phyloP scores from a whole-genome alignment of 176 grass and related monocot genomes.

The Juncus inflexus region DNA sequence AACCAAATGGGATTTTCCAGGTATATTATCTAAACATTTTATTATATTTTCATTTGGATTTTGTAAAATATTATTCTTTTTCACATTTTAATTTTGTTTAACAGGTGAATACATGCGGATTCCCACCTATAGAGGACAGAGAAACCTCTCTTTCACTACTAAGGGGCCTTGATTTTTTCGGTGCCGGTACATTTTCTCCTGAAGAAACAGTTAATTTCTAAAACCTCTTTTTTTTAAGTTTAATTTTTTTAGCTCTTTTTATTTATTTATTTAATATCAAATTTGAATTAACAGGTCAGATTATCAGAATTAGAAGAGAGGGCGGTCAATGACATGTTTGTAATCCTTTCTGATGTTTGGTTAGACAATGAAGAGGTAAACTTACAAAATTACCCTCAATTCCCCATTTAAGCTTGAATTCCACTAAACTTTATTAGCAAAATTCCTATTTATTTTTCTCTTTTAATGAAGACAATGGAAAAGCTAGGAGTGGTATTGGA shows the following conservation, averaged over 20 bases:
- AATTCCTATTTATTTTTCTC: too few species aligned
- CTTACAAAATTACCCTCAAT: slow-evolving; percentile 19
- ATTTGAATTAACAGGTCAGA: slow-evolving; percentile 44
- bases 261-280: too few species aligned
- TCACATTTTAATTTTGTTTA: slow-evolving; percentile 8
- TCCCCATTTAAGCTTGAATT: slow-evolving; percentile 18
- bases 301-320: slow-evolving; percentile 71
- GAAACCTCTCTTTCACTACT: slow-evolving; percentile 58
- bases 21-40: slow-evolving; percentile 33
- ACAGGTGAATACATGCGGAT: slow-evolving; percentile 96
- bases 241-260: background rate
- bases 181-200: slow-evolving; percentile 61
- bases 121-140: slow-evolving; percentile 91
- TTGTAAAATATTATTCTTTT: background rate
- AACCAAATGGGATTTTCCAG: slow-evolving; percentile 82
- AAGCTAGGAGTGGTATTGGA: slow-evolving; percentile 80
- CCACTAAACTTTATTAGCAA: background rate
- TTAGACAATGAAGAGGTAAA: slow-evolving; percentile 81
- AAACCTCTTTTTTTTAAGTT: background rate
- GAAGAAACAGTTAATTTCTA: slow-evolving; percentile 71
- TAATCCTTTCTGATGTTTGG: slow-evolving; percentile 93
- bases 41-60: background rate
- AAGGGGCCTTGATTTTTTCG: slow-evolving; percentile 96
- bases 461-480: slow-evolving; percentile 66
- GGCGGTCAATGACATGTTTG: slow-evolving; percentile 94